Conservation (phyloP, 1,139 yeast genomes). For the Candida sanyaensis region DNA sequence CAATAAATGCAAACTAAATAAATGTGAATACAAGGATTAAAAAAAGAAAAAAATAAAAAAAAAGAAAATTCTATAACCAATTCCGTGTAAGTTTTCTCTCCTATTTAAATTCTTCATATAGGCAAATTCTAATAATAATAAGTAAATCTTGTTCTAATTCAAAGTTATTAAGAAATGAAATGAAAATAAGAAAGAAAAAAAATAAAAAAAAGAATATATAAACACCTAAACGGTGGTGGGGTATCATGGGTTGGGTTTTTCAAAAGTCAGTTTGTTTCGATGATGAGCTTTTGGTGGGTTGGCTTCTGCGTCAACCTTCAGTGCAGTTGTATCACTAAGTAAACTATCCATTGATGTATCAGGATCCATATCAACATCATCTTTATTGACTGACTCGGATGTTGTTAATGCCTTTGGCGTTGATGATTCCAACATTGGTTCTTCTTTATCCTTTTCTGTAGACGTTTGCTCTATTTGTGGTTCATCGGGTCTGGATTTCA, state of each 20-base stretch:
- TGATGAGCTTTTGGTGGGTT: constrained; percentile 16
- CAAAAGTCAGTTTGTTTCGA: constrained; percentile 18
- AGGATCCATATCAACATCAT: constrained; percentile 12
- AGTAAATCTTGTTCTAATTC: neutral
- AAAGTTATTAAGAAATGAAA: neutral
- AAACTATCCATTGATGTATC: constrained; percentile 20
- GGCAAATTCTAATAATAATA: neutral
- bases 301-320: constrained; percentile 12
- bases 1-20: neutral
- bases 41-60: no score
- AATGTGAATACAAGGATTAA: neutral
- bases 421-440: neutral
- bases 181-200: no score
- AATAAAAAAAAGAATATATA: no score
- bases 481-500: constrained; percentile 1
- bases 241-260: constrained; percentile 20
- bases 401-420: constrained; percentile 2
- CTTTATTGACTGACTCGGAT: neutral
- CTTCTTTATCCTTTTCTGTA: neutral
- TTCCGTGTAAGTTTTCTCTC: neutral
- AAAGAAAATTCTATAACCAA: neutral
- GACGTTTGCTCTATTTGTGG: neutral
- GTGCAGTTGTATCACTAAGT: constrained; percentile 6
- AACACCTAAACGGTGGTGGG: no score
- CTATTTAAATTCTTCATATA: neutral